phyloP scores from a whole-genome alignment of 2,329 filamentous ascomycete genomes.

The Clarireedia homoeocarpa region DNA sequence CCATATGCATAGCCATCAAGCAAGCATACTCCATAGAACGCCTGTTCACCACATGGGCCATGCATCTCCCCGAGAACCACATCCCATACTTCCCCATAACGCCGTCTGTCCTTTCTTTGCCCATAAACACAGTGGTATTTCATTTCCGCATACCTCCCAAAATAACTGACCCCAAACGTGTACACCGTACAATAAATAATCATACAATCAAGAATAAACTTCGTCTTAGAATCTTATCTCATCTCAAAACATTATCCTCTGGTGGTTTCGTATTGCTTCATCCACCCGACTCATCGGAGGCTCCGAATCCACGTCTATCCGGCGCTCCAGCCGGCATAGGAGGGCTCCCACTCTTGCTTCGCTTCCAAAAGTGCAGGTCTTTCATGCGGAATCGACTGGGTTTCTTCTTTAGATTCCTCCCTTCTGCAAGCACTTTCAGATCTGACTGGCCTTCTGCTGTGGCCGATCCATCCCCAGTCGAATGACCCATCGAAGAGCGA shows the following conservation, averaged over 20 bases:
- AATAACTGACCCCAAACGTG: neutral
- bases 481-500: slow-evolving; percentile 11
- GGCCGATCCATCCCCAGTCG: slow-evolving; percentile 8
- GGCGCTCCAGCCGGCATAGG: slow-evolving; percentile 13
- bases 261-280: neutral
- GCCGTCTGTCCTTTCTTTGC: neutral
- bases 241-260: slow-evolving; percentile 12
- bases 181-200: slow-evolving; percentile 11
- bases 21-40: neutral
- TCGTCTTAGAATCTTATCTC: slow-evolving; percentile 8
- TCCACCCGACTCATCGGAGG: slow-evolving; percentile 1
- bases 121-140: slow-evolving; percentile 10
- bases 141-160: neutral
- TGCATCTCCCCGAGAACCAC: neutral
- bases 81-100: neutral
- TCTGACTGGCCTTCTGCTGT: slow-evolving; percentile 4
- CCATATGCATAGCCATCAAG: too few species aligned
- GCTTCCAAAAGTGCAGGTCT: slow-evolving; percentile 26
- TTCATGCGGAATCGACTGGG: slow-evolving; percentile 58
- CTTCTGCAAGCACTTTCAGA: slow-evolving; percentile 35
- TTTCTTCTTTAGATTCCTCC: slow-evolving; percentile 51
- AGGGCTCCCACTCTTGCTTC: slow-evolving; percentile 27
- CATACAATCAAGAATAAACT: slow-evolving; percentile 10
- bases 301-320: slow-evolving; percentile 1
- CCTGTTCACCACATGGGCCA: neutral